Conservation (phyloP, 192 early-diverging fungal genomes). For the Helicostylum pulchrum region DNA sequence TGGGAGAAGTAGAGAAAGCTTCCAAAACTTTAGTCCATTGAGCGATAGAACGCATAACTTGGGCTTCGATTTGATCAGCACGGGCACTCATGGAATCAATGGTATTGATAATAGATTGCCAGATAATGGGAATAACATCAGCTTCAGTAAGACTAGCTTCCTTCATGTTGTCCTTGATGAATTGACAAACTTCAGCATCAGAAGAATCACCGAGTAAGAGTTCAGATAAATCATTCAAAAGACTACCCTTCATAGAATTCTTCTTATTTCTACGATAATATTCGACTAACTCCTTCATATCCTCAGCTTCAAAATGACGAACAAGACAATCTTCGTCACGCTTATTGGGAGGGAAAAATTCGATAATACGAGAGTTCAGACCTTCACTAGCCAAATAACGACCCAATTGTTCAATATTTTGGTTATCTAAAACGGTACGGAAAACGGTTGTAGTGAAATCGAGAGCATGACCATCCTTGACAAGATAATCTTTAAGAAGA, state of each 20-base stretch:
- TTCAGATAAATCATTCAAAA: conserved; percentile 47
- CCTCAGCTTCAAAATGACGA: conserved; percentile 91
- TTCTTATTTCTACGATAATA: conserved; percentile 75
- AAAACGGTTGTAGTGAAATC: conserved; percentile 82
- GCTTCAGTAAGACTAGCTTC: conserved; percentile 73
- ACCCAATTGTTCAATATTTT: conserved; percentile 74
- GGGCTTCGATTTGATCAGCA: conserved; percentile 81
- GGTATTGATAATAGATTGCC: conserved; percentile 78
- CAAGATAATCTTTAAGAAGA: conserved; percentile 90
- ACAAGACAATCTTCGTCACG: conserved; percentile 83
- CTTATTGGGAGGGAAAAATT: conserved; percentile 92
- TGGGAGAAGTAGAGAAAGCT: conserved; percentile 71
- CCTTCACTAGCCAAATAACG: conserved; percentile 64
- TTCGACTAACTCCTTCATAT: conserved; percentile 83
- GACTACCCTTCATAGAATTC: conserved; percentile 60
- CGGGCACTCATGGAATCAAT: conserved; percentile 75
- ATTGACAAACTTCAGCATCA: conserved; percentile 55
- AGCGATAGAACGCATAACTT: conserved; percentile 59
- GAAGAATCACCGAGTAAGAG: conserved; percentile 57
- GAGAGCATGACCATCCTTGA: conserved; percentile 84
- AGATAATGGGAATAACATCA: conserved; percentile 72
- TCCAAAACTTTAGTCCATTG: conserved; percentile 74
- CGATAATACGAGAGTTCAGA: conserved; percentile 71
- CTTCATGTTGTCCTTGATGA: conserved; percentile 61
- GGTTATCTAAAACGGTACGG: conserved; percentile 74